Conservation (phyloP, 192 early-diverging fungal species). For the Diversispora epigaea region DNA sequence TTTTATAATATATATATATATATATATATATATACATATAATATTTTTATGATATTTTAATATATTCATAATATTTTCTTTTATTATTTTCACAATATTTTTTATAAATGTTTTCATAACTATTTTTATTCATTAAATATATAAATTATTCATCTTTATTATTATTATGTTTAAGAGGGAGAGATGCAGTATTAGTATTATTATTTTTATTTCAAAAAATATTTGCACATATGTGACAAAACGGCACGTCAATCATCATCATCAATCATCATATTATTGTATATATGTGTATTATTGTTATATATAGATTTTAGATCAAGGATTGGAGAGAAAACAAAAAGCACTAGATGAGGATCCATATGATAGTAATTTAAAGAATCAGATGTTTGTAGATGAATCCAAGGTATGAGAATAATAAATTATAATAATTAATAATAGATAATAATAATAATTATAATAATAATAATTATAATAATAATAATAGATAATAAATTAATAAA, state of each 20-base stretch:
- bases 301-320: slow-evolving; percentile 44
- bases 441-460: not conserved
- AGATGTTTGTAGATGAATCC: slow-evolving; percentile 28
- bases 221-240: not conserved
- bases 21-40: not conserved
- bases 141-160: too few species aligned
- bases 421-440: not conserved
- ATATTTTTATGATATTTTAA: not conserved
- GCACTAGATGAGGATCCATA: slow-evolving; percentile 15
- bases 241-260: not conserved
- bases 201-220: too few species aligned
- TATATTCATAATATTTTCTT: slow-evolving; percentile 20
- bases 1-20: too few species aligned
- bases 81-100: too few species aligned
- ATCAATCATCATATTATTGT: not conserved
- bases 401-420: slow-evolving; percentile 2
- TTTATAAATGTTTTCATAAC: too few species aligned
- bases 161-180: too few species aligned
- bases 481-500: not conserved
- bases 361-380: slow-evolving; percentile 14
- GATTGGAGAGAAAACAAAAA: slow-evolving; percentile 37
- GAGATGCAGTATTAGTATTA: too few species aligned
- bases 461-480: not conserved
- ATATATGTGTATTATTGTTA: not conserved
- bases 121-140: too few species aligned